Base-by-base conservation (phyloP, 2,329 filamentous ascomycete genomes). In the Beauveria sp. region DNA sequence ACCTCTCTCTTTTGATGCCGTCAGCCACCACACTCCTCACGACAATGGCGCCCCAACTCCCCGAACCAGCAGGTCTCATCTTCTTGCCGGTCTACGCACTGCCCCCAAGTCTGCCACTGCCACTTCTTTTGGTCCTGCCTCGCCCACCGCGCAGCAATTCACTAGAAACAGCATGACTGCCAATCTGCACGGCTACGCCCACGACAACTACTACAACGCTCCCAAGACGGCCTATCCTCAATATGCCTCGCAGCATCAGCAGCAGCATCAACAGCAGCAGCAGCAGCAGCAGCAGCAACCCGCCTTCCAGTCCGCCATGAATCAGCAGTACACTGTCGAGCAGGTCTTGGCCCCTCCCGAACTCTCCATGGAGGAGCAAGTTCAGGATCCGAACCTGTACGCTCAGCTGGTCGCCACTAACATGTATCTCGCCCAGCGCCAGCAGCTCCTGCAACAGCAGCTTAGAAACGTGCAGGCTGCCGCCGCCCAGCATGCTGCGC, bases 371-470 rank as follows among this genome's bases (percentile, higher is more conserved):
- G 83, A 87, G 63, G 85, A 87, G 65, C 82, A 86, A 68, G 81
- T 81, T 52, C 85, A 88, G 67, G 95, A 98, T 69, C 91, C 93
- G 58, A 88, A 85, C 64, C 75, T 96, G 58, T 95, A 96, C 67
- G 90, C 92, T 58, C 91, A 96, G 75, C 81, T 98, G 65, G 85
- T 97, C 70, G 89, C 91, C 62, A 96, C 92, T 69, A 96, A 97
- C 74, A 78, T 95, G 72, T 96, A 96, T 71, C 83, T 99, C 56
- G 91, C 92, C 46, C 91, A 96, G 71, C 93, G 96, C 76, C 93
- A 98, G 77, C 92, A 96, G 77, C 89, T 90, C 66, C 85, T 98
- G 58, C 93, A 98, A 77, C 93, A 97, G 77, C 92, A 98, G 77
- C 83, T 98, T 66, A 85, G 91, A 67, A 90, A 80, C 66, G 86